phyloP scores from a whole-genome alignment of 225 moss, liverwort and hornwort species.

The Rhytidiadelphus loreus region DNA sequence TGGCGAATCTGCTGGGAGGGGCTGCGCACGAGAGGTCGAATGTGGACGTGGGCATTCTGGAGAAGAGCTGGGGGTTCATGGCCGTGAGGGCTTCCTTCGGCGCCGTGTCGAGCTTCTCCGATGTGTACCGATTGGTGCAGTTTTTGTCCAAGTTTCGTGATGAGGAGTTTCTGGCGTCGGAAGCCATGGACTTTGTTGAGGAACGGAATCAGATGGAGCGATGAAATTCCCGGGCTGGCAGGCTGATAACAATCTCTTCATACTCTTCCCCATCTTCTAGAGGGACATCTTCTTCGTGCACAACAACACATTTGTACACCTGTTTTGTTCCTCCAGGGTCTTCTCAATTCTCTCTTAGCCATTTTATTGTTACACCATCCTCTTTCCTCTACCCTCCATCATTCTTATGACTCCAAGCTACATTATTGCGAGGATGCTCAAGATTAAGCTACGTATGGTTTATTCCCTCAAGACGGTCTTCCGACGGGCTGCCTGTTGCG shows the following conservation, averaged over 20 bases:
- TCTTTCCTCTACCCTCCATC: not conserved
- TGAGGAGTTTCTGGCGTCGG: slow-evolving; percentile 61
- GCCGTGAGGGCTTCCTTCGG: slow-evolving; percentile 65
- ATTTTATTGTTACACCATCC: not conserved
- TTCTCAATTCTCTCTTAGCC: not conserved
- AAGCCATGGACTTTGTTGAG: slow-evolving; percentile 55
- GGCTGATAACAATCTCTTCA: not conserved
- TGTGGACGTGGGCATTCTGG: slow-evolving; percentile 37
- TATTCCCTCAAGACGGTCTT: not conserved
- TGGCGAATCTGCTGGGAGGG: slow-evolving; percentile 37
- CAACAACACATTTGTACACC: not conserved
- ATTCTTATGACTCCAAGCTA: not conserved
- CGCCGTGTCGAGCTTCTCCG: slow-evolving; percentile 54
- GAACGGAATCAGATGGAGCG: slow-evolving; percentile 22
- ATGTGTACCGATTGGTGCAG: slow-evolving; percentile 71
- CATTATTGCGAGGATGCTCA: not conserved
- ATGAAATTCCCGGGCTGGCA: not conserved
- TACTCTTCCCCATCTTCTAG: not conserved
- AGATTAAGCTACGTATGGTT: not conserved
- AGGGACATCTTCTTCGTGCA: not conserved
- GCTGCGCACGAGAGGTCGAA: slow-evolving; percentile 21
- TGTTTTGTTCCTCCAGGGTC: not conserved
- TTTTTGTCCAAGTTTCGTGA: slow-evolving; percentile 74
- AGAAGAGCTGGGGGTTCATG: slow-evolving; percentile 20
- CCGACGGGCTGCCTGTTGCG: not conserved